phyloP scores from a whole-genome alignment of 2,329 filamentous ascomycete species.

The Penicillium sp. region DNA sequence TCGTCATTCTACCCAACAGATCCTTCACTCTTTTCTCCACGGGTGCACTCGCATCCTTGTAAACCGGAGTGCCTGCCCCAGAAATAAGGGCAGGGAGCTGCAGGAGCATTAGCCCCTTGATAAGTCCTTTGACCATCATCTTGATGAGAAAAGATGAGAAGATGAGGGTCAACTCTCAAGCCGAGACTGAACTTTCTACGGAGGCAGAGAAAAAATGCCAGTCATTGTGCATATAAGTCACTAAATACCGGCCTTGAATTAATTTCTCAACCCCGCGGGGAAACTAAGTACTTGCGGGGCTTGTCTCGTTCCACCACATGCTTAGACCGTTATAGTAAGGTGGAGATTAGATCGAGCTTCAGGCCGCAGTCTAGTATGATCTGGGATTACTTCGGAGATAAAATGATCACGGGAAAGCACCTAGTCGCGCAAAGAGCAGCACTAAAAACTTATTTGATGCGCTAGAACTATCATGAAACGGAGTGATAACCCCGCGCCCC shows the following conservation, averaged over 20 bases:
- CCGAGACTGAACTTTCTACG: background rate
- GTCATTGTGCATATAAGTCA: slow-evolving; percentile 5
- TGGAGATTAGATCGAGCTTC: slow-evolving; percentile 9
- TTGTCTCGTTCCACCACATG: slow-evolving; percentile 3
- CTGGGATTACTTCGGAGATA: slow-evolving; percentile 12
- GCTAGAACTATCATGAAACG: slow-evolving; percentile 25
- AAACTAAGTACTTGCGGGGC: background rate
- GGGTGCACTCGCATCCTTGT: slow-evolving; percentile 66
- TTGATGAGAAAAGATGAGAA: background rate
- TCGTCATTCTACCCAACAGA: slow-evolving; percentile 72
- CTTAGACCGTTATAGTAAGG: background rate
- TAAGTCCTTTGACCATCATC: slow-evolving; percentile 24
- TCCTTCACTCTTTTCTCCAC: slow-evolving; percentile 69
- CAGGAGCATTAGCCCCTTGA: slow-evolving; percentile 31
- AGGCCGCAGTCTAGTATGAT: background rate
- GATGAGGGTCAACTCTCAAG: background rate
- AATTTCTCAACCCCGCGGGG: slow-evolving; percentile 11
- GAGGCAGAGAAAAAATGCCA: background rate
- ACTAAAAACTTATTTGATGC: background rate
- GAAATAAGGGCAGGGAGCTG: slow-evolving; percentile 26
- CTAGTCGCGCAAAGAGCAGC: slow-evolving; percentile 3
- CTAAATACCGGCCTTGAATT: background rate
- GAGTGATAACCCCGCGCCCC: slow-evolving; percentile 14
- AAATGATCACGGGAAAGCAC: slow-evolving; percentile 8
- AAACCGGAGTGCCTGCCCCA: slow-evolving; percentile 40